Evolutionary conservation across 2,329 filamentous ascomycete species (phyloP).

Genomic region (Lachnellula occidentalis): DNA sequence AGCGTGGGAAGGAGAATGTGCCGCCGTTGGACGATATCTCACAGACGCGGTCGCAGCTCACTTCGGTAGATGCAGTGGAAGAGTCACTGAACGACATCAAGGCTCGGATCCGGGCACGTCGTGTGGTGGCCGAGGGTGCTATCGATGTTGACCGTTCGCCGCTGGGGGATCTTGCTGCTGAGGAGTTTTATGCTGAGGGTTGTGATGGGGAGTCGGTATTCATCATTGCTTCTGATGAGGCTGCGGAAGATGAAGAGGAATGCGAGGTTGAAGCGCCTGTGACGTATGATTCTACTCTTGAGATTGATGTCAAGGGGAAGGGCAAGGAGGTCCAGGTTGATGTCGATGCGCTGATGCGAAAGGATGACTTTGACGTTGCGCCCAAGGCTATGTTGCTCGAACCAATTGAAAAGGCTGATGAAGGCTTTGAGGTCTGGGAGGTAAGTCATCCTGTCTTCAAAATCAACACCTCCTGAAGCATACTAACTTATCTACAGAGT

Average conservation of each 20-base stretch:
- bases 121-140: conserved; percentile 45
- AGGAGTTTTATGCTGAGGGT: conserved; percentile 62
- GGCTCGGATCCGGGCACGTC: conserved; percentile 27
- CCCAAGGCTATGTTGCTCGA: conserved; percentile 44
- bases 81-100: conserved; percentile 29
- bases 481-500: conserved; percentile 34
- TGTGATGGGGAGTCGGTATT: conserved; percentile 59
- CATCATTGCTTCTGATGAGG: conserved; percentile 49
- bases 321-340: conserved; percentile 30
- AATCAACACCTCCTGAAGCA: too few species aligned
- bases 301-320: conserved; percentile 22
- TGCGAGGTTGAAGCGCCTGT: neutral
- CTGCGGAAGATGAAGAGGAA: conserved; percentile 14
- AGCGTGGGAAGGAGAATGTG: conserved; percentile 86
- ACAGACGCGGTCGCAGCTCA: conserved; percentile 39
- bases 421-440: conserved; percentile 65
- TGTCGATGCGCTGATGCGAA: conserved; percentile 35
- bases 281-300: conserved; percentile 26
- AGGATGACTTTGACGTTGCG: conserved; percentile 32
- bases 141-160: conserved; percentile 61
- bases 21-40: conserved; percentile 65
- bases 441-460: too few species aligned
- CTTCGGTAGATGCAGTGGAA: conserved; percentile 17
- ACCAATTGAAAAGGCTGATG: conserved; percentile 53
- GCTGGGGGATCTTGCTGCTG: conserved; percentile 60